These are phyloP conservation scores for Fusarium sp. DNA, from an alignment of 2,329 filamentous ascomycete genomes.

Conservation along the genomic window DNA sequence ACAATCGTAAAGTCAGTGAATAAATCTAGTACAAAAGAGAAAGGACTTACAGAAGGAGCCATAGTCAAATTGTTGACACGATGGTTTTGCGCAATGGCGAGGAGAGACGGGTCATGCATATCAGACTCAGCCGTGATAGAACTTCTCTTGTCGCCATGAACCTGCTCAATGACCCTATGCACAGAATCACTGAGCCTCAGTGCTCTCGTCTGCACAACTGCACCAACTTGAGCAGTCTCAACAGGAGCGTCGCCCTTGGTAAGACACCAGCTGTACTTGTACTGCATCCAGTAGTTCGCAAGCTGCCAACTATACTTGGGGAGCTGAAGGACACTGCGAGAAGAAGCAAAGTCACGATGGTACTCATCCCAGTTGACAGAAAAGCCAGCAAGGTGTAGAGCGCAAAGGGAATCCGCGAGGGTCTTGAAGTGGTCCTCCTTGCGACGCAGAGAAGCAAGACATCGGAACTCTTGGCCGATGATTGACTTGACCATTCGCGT, in stretches of 20 bases:
- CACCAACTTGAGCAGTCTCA: neutral
- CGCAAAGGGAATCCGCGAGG: slow-evolving; percentile 64
- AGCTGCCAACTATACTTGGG: slow-evolving; percentile 77
- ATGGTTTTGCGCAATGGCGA: neutral
- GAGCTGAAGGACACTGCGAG: slow-evolving; percentile 64
- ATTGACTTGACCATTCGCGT: slow-evolving; percentile 70
- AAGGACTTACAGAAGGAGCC: neutral
- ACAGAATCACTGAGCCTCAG: neutral
- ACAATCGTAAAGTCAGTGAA: rapidly evolving
- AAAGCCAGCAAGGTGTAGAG: slow-evolving; percentile 68
- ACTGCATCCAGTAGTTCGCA: slow-evolving; percentile 75
- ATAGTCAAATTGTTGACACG: neutral
- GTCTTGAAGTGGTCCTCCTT: slow-evolving; percentile 73
- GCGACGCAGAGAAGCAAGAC: slow-evolving; percentile 69
- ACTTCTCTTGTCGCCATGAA: neutral
- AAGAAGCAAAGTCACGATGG: slow-evolving; percentile 59
- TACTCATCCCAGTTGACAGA: slow-evolving; percentile 75
- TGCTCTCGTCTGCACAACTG: rapidly evolving
- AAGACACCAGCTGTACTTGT: slow-evolving; percentile 75
- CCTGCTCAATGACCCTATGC: neutral
- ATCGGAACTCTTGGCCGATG: slow-evolving; percentile 61
- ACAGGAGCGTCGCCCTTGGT: slow-evolving; percentile 62
- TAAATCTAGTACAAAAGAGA: rapidly evolving
- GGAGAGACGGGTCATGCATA: neutral
- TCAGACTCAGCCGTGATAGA: neutral